Evolutionary conservation across 257 asterid species (phyloP), one percentile per base, ranked within the genome.

Genomic region (Primulina tabacum): DNA sequence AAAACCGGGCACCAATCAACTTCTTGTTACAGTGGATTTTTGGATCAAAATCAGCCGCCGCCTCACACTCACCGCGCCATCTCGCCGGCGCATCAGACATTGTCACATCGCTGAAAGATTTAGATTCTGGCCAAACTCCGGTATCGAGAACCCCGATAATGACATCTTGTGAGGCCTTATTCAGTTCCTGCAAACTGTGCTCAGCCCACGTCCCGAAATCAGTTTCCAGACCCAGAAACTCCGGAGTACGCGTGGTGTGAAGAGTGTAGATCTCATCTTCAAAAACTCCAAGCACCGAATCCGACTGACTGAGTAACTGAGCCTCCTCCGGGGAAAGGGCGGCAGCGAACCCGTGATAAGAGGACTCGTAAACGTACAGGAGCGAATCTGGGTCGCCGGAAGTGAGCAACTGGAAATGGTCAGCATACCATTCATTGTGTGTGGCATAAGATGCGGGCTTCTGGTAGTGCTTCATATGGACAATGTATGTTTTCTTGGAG

Each of bases 181-280:
- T 78, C 18, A 83, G 82, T 28, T 83, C 85, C 29, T 83, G 77
- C 6, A 71, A 38, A 35, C 63, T 64, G 64, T 80, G 82, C 9
- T 85, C 85, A 6, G 65, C 76, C 85, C 82, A 83, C 55, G 71
- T 71, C 0, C 77, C 83, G 58, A 62, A 28, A 30, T 73, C 77
- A 53, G 64, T 30, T 7, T 79, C 82, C 5, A 86, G 80, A 8
- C 89, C 91, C 40, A 83, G 78, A 71, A 83, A 86, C 73, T 73
- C 77, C 2, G 91, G 89, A 1, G 89, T 74, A 4, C 87, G 88
- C 1, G 91, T 86, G 3, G 91, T 86, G 77, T 86, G 91, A 14
- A 86, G 81, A 7, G 61, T 58, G 75, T 86, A 86, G 10, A 76
- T 73, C 1, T 81, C 73, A 29, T 86, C 91, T 64, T 84, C 87